Evolutionary conservation across 805 yeast genomes (phyloP).

Genomic region (Wickerhamomyces pijperi): DNA sequence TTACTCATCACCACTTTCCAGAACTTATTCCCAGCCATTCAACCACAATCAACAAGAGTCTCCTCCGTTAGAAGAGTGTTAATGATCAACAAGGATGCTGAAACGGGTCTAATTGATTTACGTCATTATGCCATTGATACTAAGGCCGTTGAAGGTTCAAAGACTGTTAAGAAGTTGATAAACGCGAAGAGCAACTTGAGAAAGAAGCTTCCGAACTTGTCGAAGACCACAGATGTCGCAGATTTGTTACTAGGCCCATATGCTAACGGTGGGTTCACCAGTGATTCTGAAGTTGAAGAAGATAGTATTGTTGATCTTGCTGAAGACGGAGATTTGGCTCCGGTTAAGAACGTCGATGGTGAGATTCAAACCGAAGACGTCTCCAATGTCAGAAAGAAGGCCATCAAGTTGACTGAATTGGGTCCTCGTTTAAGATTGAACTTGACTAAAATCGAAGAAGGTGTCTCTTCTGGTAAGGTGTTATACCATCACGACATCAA

Average conservation of each 20-base stretch:
- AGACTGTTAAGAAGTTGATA: slow-evolving; percentile 16
- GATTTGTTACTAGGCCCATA: slow-evolving; percentile 79
- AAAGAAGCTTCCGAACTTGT: slow-evolving; percentile 21
- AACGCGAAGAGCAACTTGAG: slow-evolving; percentile 14
- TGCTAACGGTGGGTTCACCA: slow-evolving; percentile 68
- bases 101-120: slow-evolving; percentile 64
- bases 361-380: slow-evolving; percentile 12
- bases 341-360: slow-evolving; percentile 6
- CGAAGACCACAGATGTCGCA: slow-evolving; percentile 61
- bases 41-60: slow-evolving; percentile 73
- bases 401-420: slow-evolving; percentile 82
- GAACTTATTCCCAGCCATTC: slow-evolving; percentile 90
- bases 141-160: slow-evolving; percentile 56
- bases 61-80: slow-evolving; percentile 72
- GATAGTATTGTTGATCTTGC: slow-evolving; percentile 66
- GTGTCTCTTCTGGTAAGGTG: slow-evolving; percentile 80
- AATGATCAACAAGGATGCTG: slow-evolving; percentile 63
- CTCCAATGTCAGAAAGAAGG: slow-evolving; percentile 44
- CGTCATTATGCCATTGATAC: slow-evolving; percentile 89
- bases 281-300: slow-evolving; percentile 91
- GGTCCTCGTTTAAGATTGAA: slow-evolving; percentile 82
- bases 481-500: slow-evolving; percentile 64
- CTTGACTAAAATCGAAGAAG: slow-evolving; percentile 84
- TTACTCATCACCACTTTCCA: slow-evolving; percentile 83
- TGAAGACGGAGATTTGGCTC: slow-evolving; percentile 17